These are phyloP conservation scores for Opeltia flavorubescens DNA, from an alignment of 495 filamentous ascomycete genomes.

Conservation along the genomic window DNA sequence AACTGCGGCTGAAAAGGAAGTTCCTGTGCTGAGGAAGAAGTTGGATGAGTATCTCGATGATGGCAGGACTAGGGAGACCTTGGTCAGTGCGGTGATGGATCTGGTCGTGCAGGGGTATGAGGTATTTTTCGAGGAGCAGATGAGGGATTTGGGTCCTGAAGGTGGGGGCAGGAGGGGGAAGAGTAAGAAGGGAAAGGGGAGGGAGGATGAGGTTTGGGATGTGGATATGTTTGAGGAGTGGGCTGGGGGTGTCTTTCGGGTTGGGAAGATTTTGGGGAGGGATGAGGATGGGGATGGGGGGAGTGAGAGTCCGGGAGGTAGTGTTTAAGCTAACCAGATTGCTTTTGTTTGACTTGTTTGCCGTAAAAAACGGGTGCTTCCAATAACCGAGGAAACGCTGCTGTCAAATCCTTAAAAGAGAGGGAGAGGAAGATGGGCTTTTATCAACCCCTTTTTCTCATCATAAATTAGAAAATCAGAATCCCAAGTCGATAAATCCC, in stretches of 20 bases:
- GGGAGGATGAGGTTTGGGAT: slow-evolving; percentile 51
- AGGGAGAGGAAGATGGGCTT: no score
- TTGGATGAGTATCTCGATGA: slow-evolving; percentile 47
- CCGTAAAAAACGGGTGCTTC: no score
- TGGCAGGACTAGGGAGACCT: slow-evolving; percentile 43
- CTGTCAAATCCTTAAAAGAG: no score
- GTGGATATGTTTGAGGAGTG: slow-evolving; percentile 47
- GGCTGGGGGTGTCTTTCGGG: slow-evolving; percentile 41
- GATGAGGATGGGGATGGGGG: slow-evolving; percentile 22
- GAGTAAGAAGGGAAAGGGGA: slow-evolving; percentile 45
- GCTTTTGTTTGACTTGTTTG: neutral
- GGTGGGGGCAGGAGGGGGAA: slow-evolving; percentile 18
- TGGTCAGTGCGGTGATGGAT: slow-evolving; percentile 47
- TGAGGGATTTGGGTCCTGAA: slow-evolving; percentile 27
- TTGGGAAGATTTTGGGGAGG: slow-evolving; percentile 28
- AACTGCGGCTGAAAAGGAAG: slow-evolving; percentile 36
- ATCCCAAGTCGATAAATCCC: no score
- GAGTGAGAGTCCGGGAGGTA: slow-evolving; percentile 23
- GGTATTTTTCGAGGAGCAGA: slow-evolving; percentile 41
- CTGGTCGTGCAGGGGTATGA: slow-evolving; percentile 46
- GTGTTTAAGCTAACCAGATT: neutral
- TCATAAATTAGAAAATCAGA: no score
- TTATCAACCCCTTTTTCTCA: no score
- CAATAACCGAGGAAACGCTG: no score
- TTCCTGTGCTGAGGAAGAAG: slow-evolving; percentile 34